phyloP scores from a whole-genome alignment of 2,329 filamentous ascomycete species.

The Epichloe sibirici region DNA sequence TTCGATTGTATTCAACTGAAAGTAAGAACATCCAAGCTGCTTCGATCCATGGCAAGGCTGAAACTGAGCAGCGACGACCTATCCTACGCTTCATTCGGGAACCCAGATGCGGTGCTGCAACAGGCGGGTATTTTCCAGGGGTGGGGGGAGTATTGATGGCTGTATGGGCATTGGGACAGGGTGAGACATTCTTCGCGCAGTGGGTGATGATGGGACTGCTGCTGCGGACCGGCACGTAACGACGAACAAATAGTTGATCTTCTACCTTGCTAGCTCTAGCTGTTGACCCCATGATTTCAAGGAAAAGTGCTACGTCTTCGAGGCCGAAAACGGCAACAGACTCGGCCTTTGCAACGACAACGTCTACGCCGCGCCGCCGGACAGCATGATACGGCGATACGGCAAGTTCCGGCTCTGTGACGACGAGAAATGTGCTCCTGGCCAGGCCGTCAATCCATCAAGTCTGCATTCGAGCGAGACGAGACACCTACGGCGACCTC shows the following conservation, averaged over 20 bases:
- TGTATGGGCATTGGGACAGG: too few species aligned
- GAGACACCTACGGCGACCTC: conserved; percentile 7
- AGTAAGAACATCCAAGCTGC: too few species aligned
- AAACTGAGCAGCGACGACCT: too few species aligned
- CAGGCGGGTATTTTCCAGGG: too few species aligned
- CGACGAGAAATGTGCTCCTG: conserved; percentile 8
- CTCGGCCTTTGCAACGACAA: conserved; percentile 6
- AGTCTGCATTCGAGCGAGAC: conserved; percentile 6
- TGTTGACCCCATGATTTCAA: neutral
- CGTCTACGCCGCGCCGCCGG: conserved; percentile 4
- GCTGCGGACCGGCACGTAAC: too few species aligned
- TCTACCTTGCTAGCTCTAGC: neutral
- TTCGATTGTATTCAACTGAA: too few species aligned
- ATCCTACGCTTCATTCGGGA: too few species aligned
- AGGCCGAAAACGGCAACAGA: conserved; percentile 7
- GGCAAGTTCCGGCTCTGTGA: conserved; percentile 11
- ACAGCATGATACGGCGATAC: conserved; percentile 9
- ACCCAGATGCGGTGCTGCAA: too few species aligned
- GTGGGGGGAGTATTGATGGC: too few species aligned
- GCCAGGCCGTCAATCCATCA: conserved; percentile 6
- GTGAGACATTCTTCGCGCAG: too few species aligned
- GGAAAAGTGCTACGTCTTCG: conserved; percentile 10
- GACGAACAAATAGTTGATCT: neutral
- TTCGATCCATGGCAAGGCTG: too few species aligned
- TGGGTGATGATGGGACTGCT: too few species aligned